A percentile compares a stretch with the other conserved stretches of the same genome.
phyloP scores from a whole-genome alignment of 148 eudicot species.

The Dianthus caryophyllus region DNA sequence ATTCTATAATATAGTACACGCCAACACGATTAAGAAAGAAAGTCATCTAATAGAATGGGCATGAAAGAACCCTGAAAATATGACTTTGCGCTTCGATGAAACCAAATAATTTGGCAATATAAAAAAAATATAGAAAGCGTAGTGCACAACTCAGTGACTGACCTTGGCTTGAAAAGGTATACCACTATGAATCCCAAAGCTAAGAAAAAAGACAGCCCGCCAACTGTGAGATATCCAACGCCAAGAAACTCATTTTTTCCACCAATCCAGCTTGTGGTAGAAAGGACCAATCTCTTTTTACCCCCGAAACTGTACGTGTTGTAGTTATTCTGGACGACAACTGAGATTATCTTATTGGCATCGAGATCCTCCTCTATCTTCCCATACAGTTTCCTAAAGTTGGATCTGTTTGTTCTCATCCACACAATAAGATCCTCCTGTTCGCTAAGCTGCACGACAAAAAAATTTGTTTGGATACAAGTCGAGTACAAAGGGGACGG shows the following conservation, averaged over 20 bases:
- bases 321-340: slow-evolving; percentile 70
- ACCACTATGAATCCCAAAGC: slow-evolving; percentile 51
- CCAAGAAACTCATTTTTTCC: slow-evolving; percentile 78
- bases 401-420: slow-evolving; percentile 89
- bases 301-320: slow-evolving; percentile 81
- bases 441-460: slow-evolving; percentile 53
- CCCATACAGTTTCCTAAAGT: slow-evolving; percentile 81
- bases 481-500: no score
- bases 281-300: slow-evolving; percentile 65
- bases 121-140: no score
- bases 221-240: slow-evolving; percentile 58
- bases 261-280: slow-evolving; percentile 89
- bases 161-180: slow-evolving; percentile 76
- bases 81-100: not conserved
- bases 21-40: not conserved
- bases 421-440: slow-evolving; percentile 97
- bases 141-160: slow-evolving; percentile 18
- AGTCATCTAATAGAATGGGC: not conserved
- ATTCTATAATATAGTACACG: not conserved
- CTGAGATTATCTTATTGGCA: slow-evolving; percentile 43
- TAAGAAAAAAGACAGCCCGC: slow-evolving; percentile 54
- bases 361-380: slow-evolving; percentile 65
- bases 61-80: not conserved
- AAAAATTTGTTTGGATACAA: not conserved
- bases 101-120: not conserved